Base-by-base conservation (phyloP, 2,329 filamentous ascomycete genomes). In the Arthrinium puccinioides region DNA sequence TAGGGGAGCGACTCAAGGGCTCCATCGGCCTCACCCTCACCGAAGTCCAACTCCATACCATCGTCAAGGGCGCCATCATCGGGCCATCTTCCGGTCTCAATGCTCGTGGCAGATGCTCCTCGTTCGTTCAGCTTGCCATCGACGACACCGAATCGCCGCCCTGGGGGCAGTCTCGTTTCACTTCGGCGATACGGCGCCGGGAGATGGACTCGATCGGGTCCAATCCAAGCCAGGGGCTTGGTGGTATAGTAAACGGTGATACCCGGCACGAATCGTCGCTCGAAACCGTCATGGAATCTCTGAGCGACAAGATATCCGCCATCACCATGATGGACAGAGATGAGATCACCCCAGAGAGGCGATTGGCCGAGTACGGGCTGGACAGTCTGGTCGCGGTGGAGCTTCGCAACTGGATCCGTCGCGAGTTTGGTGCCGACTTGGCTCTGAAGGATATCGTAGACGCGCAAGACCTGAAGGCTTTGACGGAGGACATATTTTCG, bases 391-490 rank as follows among this genome's bases (percentile, higher is more conserved):
- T 39, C 9, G 36, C 37, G n/a, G 16, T 39, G 1, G 37, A 39
- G 15, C 26, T 39, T 9, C 19, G 37, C 7, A 39, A 39, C 25
- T 39, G 37, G 37, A 36, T 39, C 11, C 32, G 37, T 2, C n/a
- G 29, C 3, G 29, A 32, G 19, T 32, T 20, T 14, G 29, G 29
- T 1, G 29, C 29, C 1, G 29, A 32, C 5, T 9, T 32, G 29
- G 18, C 29, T 18, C 29, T 32, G 13, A 32, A 32, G 13, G 29
- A 32, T 14, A 32, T 32, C 13, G 29, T 32, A n/a, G 29, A 13
- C 5, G 18, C 29, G 11, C 29, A 20, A 3, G 13, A 32, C 10
- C 11, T 32, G 29, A 21, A 32, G n/a, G 29, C 29, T 2, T 7
- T 31, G 18, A 8, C 29, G 2, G 14, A 31, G 18, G 29, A 31